Base-by-base conservation (phyloP, 345 rosid species). In the Arabis hirsuta region DNA sequence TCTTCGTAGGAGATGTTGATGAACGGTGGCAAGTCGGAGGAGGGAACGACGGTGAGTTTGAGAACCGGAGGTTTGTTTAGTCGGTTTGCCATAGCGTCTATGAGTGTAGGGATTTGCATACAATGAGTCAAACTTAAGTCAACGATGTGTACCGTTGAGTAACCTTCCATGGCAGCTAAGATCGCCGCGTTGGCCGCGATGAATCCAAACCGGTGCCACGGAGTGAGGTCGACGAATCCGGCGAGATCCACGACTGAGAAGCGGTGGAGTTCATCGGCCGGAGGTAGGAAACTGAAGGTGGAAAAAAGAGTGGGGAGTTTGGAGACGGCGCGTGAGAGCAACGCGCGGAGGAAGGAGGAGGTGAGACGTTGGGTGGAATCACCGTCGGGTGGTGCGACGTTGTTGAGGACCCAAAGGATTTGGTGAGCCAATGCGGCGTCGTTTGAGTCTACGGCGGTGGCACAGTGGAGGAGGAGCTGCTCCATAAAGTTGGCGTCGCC, bases 81-180 rank as follows among this genome's bases (percentile, higher is more conserved):
- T 11, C 90, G 77, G 44, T 61, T 84, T 6, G 96, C 80, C 12
- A 94, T 78, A 24, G 97, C 91, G 57, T 94, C 97, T 27, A 94
- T 80, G 3, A 91, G 88, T 4, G 95, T 94, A 32, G 98, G 98
- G 68, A 94, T 94, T 79, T 94, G 98, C 98, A 94, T 94, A 90
- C 97, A 94, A 66, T 91, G 95, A 4, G 91, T 91, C 64, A 82
- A 79, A 82, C 95, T 86, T 16, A 94, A 43, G 79, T 94, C 98
- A 8, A 94, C 92, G 46, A 94, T 89, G 61, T 91, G 98, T n/a
- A 94, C 78, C 6, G 81, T 78, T 0, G 95, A 77, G 67, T 79
- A 84, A 41, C 97, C 97, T 65, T 94, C 97, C 3, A 86, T 80
- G 14, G 97, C 96, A 39, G 90, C 90, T 3, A 90, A 46, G 7